These are phyloP conservation scores for Xylaria bambusicola DNA, from an alignment of 495 filamentous ascomycete genomes.

Conservation along the genomic window DNA sequence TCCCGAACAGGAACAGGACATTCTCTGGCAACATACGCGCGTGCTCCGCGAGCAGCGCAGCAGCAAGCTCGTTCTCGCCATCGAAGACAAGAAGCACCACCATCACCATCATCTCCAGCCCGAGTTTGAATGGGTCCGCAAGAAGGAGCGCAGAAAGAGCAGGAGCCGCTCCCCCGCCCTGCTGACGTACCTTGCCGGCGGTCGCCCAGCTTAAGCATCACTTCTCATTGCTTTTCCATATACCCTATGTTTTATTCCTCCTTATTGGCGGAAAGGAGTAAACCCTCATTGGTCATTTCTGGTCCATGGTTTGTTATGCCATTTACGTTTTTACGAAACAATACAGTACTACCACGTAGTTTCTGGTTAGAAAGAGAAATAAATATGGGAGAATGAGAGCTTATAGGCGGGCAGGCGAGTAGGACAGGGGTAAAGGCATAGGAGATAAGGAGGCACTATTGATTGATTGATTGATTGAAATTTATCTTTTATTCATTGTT, in stretches of 20 bases:
- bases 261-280: neutral
- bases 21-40: slow-evolving; percentile 71
- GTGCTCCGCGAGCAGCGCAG: slow-evolving; percentile 55
- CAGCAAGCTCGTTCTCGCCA: slow-evolving; percentile 43
- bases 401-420: too few relatives aligned
- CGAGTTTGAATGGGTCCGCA: slow-evolving; percentile 61
- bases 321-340: neutral
- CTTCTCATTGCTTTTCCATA: neutral
- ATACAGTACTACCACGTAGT: too few relatives aligned
- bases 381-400: neutral
- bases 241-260: neutral
- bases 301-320: too few relatives aligned
- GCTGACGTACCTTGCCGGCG: slow-evolving; percentile 52
- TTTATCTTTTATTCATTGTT: neutral
- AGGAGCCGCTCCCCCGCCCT: slow-evolving; percentile 42
- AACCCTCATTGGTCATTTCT: too few relatives aligned
- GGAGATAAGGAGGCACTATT: too few relatives aligned
- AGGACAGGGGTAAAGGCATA: too few relatives aligned
- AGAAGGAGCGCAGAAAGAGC: slow-evolving; percentile 56
- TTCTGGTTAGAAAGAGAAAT: neutral
- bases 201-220: slow-evolving; percentile 33
- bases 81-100: slow-evolving; percentile 52
- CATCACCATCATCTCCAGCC: slow-evolving; percentile 55
- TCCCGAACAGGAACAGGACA: slow-evolving; percentile 67
- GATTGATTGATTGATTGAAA: too few relatives aligned